phyloP scores from a whole-genome alignment of 106 monocot genomes.

The Apostasia shenzhenica region DNA sequence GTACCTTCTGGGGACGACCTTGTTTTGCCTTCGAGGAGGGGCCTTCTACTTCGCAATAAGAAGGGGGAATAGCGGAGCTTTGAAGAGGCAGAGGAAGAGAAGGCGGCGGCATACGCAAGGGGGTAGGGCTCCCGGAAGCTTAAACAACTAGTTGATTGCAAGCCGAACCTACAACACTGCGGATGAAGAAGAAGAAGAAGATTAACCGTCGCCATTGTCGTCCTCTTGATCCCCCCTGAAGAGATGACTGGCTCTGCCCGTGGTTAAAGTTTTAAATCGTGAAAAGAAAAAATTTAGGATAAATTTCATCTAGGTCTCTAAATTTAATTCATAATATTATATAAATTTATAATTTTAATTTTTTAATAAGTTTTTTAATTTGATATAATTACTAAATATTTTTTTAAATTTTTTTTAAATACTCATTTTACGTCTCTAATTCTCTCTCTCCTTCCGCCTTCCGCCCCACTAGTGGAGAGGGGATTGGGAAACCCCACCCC shows the following conservation, averaged over 20 bases:
- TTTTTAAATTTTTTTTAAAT: too few species aligned
- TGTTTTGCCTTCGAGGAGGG: neutral
- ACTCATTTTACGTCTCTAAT: too few species aligned
- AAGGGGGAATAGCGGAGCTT: neutral
- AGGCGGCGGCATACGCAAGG: neutral
- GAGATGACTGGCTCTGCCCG: neutral
- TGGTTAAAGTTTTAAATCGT: neutral
- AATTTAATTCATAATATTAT: too few species aligned
- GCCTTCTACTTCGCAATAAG: neutral
- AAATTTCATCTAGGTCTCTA: too few species aligned
- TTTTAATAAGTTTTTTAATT: too few species aligned
- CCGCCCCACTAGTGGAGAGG: too few species aligned
- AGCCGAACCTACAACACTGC: neutral
- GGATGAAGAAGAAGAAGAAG: neutral
- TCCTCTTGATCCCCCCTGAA: neutral
- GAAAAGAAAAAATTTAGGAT: too few species aligned
- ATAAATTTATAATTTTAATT: too few species aligned
- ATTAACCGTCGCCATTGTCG: neutral
- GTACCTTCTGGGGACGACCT: conserved; percentile 1
- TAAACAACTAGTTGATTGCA: neutral
- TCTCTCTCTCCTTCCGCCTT: too few species aligned
- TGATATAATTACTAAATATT: too few species aligned
- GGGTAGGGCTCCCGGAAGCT: neutral
- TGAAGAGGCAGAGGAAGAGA: neutral
- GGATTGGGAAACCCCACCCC: too few species aligned